These are phyloP conservation scores for Sedum album DNA, from an alignment of 164 flowering plant species.

Conservation along the genomic window DNA sequence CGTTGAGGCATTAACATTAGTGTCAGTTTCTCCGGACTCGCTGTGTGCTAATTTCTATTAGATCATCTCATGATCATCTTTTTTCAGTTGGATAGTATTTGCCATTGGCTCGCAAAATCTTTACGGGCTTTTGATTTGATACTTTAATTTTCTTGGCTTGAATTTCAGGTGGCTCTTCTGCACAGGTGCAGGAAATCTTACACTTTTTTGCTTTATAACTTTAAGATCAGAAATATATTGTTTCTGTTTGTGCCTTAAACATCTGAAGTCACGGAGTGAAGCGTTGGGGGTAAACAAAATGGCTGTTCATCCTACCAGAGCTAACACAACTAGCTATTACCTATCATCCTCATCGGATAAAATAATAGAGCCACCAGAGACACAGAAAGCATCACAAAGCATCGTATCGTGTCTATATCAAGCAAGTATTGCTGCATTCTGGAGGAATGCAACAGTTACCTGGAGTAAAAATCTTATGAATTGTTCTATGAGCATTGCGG, in stretches of 20 bases:
- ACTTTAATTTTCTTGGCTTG: not conserved
- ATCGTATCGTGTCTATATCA: constrained; percentile 49
- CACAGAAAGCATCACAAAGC: constrained; percentile 37
- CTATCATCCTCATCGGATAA: constrained; percentile 18
- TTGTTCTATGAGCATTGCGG: constrained; percentile 30
- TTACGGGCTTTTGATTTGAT: not conserved
- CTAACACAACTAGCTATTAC: not conserved
- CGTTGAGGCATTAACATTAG: not conserved
- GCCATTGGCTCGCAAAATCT: not conserved
- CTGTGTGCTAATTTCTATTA: not conserved
- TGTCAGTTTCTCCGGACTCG: not conserved
- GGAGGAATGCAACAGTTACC: constrained; percentile 37
- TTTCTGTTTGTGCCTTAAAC: not conserved
- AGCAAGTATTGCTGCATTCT: constrained; percentile 33
- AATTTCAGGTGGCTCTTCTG: not conserved
- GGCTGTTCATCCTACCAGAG: constrained; percentile 5
- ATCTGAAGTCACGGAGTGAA: too few relatives aligned
- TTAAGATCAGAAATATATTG: not conserved
- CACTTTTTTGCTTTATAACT: too few relatives aligned
- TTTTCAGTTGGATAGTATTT: not conserved
- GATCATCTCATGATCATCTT: not conserved
- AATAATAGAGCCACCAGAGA: constrained; percentile 23
- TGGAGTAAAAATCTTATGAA: constrained; percentile 59
- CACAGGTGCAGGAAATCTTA: too few relatives aligned
- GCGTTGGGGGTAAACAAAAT: not conserved